Conservation (phyloP, 805 yeast species). For the Kuraishia floccosa region DNA sequence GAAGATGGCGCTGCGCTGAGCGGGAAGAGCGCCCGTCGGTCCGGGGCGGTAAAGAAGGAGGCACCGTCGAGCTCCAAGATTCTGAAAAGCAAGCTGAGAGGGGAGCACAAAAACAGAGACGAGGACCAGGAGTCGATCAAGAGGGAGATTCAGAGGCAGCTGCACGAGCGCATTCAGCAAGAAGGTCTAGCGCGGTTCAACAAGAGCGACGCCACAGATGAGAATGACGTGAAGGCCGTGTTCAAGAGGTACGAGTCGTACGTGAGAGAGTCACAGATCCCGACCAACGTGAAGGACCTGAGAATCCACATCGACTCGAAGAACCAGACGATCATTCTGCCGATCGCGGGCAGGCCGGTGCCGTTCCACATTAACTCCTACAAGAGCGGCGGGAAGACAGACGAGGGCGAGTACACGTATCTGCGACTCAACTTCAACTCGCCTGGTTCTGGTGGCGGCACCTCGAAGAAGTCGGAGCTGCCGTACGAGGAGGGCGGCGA, state of each 20-base stretch:
- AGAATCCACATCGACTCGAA: conserved; percentile 80
- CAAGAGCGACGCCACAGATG: conserved; percentile 63
- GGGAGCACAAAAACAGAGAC: conserved; percentile 61
- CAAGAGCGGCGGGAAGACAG: conserved; percentile 89
- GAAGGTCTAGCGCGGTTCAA: conserved; percentile 78
- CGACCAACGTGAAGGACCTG: conserved; percentile 70
- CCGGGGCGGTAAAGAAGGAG: conserved; percentile 16
- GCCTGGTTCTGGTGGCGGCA: conserved; percentile 76
- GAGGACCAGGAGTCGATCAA: conserved; percentile 75
- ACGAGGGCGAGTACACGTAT: conserved; percentile 92
- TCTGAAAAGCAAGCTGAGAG: conserved; percentile 67
- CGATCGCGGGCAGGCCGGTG: conserved; percentile 92
- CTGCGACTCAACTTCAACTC: conserved; percentile 85
- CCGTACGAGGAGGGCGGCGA: conserved; percentile 88
- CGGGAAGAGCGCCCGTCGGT: conserved; percentile 1
- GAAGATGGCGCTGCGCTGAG: background rate
- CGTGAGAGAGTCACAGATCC: conserved; percentile 87
- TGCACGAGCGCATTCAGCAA: conserved; percentile 77
- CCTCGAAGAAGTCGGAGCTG: conserved; percentile 61
- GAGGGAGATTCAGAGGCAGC: conserved; percentile 69
- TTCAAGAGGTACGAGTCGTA: conserved; percentile 92
- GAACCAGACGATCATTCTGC: conserved; percentile 80
- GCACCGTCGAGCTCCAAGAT: conserved; percentile 46
- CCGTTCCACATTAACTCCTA: conserved; percentile 94
- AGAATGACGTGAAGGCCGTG: conserved; percentile 51